Base-by-base conservation (phyloP, 2,329 filamentous ascomycete genomes). In the Diaporthe sp. region DNA sequence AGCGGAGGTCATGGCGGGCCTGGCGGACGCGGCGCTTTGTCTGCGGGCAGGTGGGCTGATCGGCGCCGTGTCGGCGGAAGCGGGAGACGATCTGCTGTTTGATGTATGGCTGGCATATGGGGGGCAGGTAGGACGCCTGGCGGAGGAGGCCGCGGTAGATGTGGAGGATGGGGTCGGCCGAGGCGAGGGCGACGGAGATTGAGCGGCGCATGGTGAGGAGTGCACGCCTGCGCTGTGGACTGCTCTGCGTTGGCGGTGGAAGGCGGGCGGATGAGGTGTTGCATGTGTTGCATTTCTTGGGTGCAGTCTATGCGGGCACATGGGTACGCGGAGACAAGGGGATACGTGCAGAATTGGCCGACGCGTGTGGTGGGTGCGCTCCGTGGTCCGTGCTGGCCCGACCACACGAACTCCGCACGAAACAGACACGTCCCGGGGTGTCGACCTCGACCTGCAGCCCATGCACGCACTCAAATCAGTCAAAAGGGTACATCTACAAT, bases 71-170 rank as follows among this genome's bases (percentile, higher is more conserved):
- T 4, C 82, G 81, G n/a, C 85, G 85, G 79, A 91, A 92, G 46
- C 86, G 85, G 10, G 78, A 76, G 70, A 84, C 83, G 61, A 92
- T 87, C 46, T 84, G 84, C 9, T 83, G 78, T 61, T 83, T 80
- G 72, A 90, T 82, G 72, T 84, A 87, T 3, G 83, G 81, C 53
- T 86, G 87, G 75, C 88, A 89, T 53, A 87, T 82, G 3, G 85
- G 85, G 1, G 90, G 90, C 3, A 93, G 87, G 80, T 93, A 93
- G 39, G 89, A 88, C 53, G 87, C 84, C 83, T 92, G 90, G 76
- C 91, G 90, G 49, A 93, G 88, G 31, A 93, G 84, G 75, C 90
- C 87, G 74, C 91, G 88, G 81, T 91, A 93, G 62, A 91, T 82
- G 78, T 88, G 87, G 19, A 87, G 79, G 5, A 1, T 78, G 80